These are phyloP conservation scores for Xylaria polymorpha DNA, from an alignment of 2,329 filamentous ascomycete genomes.

Conservation along the genomic window DNA sequence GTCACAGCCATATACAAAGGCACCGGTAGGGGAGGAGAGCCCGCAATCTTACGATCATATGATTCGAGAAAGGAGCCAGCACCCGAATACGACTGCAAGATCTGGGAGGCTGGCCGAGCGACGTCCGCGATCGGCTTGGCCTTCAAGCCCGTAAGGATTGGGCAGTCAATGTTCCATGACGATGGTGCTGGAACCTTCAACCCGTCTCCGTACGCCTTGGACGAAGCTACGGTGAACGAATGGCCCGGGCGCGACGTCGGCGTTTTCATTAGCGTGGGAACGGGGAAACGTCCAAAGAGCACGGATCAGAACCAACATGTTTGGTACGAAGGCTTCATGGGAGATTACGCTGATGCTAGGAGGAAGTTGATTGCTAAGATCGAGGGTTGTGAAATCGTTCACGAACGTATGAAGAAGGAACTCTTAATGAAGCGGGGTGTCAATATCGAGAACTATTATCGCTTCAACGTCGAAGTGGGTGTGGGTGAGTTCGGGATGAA, in stretches of 20 bases:
- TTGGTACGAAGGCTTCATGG: constrained; percentile 95
- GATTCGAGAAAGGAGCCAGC: constrained; percentile 92
- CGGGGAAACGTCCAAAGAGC: constrained; percentile 78
- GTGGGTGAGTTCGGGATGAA: constrained; percentile 99
- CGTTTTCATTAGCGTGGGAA: constrained; percentile 93
- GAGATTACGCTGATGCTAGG: constrained; percentile 91
- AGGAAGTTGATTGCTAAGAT: constrained; percentile 89
- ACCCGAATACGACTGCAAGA: constrained; percentile 91
- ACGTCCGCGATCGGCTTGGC: constrained; percentile 90
- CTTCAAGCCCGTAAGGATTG: constrained; percentile 95
- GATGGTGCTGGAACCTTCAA: constrained; percentile 94
- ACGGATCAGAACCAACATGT: constrained; percentile 77
- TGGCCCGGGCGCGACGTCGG: constrained; percentile 95
- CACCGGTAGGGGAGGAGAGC: constrained; percentile 72
- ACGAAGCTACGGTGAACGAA: constrained; percentile 91
- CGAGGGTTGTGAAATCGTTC: constrained; percentile 91
- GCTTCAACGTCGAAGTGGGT: constrained; percentile 95
- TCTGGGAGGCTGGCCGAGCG: constrained; percentile 97
- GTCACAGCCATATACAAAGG: constrained; percentile 93
- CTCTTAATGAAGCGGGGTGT: constrained; percentile 82
- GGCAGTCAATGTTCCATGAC: constrained; percentile 93
- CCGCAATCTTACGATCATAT: constrained; percentile 88
- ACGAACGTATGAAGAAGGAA: constrained; percentile 85
- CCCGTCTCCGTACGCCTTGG: constrained; percentile 83
- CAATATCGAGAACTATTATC: constrained; percentile 90